Evolutionary conservation across 1,139 yeast species (phyloP), one percentile per base, ranked within the genome.

Genomic region (Candida pseudoviswanathii): DNA sequence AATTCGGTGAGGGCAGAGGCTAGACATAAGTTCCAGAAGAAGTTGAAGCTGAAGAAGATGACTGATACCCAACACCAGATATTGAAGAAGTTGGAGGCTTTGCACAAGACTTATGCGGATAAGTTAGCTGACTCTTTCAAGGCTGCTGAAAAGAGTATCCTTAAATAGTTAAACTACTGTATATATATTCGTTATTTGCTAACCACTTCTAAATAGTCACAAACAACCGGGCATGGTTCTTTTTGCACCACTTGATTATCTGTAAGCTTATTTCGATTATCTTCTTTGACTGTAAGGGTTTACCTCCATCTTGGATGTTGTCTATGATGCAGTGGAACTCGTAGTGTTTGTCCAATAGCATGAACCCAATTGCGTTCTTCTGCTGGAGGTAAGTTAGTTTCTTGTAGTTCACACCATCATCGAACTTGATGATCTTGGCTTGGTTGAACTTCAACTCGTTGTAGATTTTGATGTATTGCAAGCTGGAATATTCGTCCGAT

Each of bases 51-150:
- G 51, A 75, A 78, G 49, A 84, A 84, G 61, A 77, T 82, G 48
- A 77, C 77, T 52, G 89, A 86, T 59, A 65, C 70, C 26, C 80
- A 85, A 43, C 76, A 73, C 52, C 82, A 80, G 57, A 66, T 79
- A 31, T 74, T 79, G 44, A 73, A 72, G 36, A 84, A 84, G 39
- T 77, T 88, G 46, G 97, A 91, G 59, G 80, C 80, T 55, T 56
- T 85, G 29, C 88, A 84, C 64, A 89, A 89, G 63, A 74, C 75
- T 29, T 88, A 82, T 64, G 66, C 75, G 11, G 83, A 77, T 24
- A 84, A 84, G 60, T 71, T 91, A 46, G 69, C 73, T 37, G 84
- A 81, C 3, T 74, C 78, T 21, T 78, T 78, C 61, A 88, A 86
- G 64, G 72, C 73, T 32, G 83, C 84, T 2, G 91, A 86, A 62